Percentiles rank a stretch among this genome's conserved stretches.
Conservation (phyloP, 208 protist species). For the Acanthamoeba rhysodes region DNA sequence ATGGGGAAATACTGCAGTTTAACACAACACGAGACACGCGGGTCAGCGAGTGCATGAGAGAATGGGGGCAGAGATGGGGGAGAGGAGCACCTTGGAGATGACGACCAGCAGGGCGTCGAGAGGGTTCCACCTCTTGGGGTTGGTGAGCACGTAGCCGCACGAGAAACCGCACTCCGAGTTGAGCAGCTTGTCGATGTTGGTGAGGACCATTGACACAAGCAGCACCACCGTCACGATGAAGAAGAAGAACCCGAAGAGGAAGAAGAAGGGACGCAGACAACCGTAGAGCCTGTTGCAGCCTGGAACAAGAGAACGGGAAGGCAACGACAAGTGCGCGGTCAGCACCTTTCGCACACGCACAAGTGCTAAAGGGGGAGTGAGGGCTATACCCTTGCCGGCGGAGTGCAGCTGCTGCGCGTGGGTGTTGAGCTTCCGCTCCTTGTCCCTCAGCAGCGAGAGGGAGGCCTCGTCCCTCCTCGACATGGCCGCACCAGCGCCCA, state of each 20-base stretch:
- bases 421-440: conserved; percentile 23
- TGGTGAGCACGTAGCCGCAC: conserved; percentile 72
- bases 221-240: conserved; percentile 72
- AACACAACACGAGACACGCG: background rate
- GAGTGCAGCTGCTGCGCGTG: background rate
- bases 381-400: background rate
- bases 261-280: conserved; percentile 69
- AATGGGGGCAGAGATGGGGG: too few relatives aligned
- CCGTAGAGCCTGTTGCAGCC: conserved; percentile 58
- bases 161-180: conserved; percentile 70
- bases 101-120: conserved; percentile 70
- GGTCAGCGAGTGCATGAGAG: background rate
- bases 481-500: conserved; percentile 41
- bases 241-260: conserved; percentile 76
- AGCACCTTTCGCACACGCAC: background rate
- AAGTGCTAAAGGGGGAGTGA: background rate
- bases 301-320: background rate
- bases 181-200: conserved; percentile 76
- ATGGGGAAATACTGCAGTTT: conserved; percentile 59
- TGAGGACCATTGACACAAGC: conserved; percentile 65
- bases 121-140: conserved; percentile 75
- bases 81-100: conserved; percentile 46
- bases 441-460: conserved; percentile 49
- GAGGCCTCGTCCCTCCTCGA: conserved; percentile 45
- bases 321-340: background rate